These are phyloP conservation scores for Imleria badia DNA, from an alignment of 768 basidiomycete species.

Conservation along the genomic window DNA sequence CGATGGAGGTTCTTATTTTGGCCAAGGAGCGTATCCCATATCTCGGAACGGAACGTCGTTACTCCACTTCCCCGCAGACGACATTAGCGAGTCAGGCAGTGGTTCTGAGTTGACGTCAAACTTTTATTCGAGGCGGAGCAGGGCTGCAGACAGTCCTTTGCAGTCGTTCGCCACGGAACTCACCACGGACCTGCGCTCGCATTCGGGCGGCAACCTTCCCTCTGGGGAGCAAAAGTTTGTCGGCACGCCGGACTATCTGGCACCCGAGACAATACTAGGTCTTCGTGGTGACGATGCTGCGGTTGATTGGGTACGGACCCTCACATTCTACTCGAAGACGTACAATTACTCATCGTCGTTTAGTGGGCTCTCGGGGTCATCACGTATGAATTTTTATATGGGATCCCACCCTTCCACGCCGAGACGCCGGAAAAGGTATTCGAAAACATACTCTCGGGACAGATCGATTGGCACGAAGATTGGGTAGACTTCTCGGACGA, in stretches of 20 bases:
- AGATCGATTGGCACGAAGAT: constrained; percentile 95
- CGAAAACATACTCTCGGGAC: constrained; percentile 94
- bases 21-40: constrained; percentile 58
- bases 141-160: constrained; percentile 69
- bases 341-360: constrained; percentile 15
- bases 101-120: constrained; percentile 72
- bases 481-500: constrained; percentile 84
- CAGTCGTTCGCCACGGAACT: constrained; percentile 87
- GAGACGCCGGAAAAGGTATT: constrained; percentile 97
- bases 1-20: constrained; percentile 82
- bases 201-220: constrained; percentile 60
- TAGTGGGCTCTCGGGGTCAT: constrained; percentile 99
- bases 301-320: constrained; percentile 87
- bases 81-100: constrained; percentile 81
- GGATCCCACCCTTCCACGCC: constrained; percentile 96
- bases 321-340: constrained; percentile 8
- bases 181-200: constrained; percentile 78
- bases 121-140: constrained; percentile 51
- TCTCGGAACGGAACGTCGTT: constrained; percentile 63
- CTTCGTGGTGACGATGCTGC: constrained; percentile 91
- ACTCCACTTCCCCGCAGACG: constrained; percentile 72
- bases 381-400: constrained; percentile 96
- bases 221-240: constrained; percentile 92
- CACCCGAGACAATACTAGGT: constrained; percentile 93
- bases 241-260: constrained; percentile 96